Evolutionary conservation across 768 basidiomycete species (phyloP), one percentile per base, ranked within the genome.

Genomic region (Leccinellum rugosiceps): DNA sequence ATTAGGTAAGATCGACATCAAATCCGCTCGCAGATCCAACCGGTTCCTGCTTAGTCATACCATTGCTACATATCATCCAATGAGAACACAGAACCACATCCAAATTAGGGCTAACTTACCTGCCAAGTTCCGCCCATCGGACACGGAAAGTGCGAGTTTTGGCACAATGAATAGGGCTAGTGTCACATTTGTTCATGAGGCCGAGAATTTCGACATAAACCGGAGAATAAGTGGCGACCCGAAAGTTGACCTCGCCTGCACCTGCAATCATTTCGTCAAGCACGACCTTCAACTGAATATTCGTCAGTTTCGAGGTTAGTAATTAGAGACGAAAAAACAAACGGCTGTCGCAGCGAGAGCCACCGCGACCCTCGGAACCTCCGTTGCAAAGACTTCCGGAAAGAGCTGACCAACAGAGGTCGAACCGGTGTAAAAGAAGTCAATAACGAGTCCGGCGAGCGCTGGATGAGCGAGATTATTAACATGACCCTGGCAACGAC

Each of bases 381-480:
- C 44, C 2, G 9, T 9, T 25, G 25, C 3, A 7, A 61, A 58
- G 5, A 61, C 56, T 52, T 61, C 44, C 0, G 56, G 52, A 13
- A 61, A 58, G 17, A 58, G 10, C 7, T 30, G 25, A 3, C 52
- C 47, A 4, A 54, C 17, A 1, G 57, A 50, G 1, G 10, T 23
- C 13, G 38, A 9, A 43, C 52, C 13, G 7, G 45, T 50, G 30
- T 58, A 58, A 23, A 58, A 58, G 26, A 58, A 58, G 35, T 58
- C 52, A 15, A 58, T 31, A 5, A 58, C 31, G 8, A 53, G 48
- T 7, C 57, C 52, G 1, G 34, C 11, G 3, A 58, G 47, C 3
- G 52, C 52, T 4, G 41, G 52, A 45, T 54, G 53, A 2, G 50
- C 25, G 6, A 61, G 41, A 17, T 61, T 61, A n/a, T 58, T 60